Percentiles rank a stretch among this genome's conserved stretches.
Evolutionary conservation across 2,329 filamentous ascomycete genomes (phyloP).

Genomic region (Xylaria polymorpha): DNA sequence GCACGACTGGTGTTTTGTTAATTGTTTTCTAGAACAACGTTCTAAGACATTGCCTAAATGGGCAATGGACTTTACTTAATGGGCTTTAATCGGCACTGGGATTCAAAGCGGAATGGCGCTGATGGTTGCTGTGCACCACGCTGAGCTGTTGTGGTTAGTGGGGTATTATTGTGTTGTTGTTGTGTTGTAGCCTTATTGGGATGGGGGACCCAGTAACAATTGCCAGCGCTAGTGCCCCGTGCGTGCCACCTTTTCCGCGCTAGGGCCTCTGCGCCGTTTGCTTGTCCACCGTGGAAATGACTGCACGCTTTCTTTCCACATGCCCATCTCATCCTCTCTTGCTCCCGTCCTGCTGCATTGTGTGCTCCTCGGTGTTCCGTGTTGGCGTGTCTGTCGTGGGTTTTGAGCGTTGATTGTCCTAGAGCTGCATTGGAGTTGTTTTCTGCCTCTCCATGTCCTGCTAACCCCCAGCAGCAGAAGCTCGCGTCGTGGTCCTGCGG

Average conservation of each 20-base stretch:
- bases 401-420: constrained; percentile 38
- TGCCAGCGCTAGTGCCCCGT: constrained; percentile 24
- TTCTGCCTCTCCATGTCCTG: constrained; percentile 39
- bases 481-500: constrained; percentile 44
- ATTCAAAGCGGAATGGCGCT: constrained; percentile 28
- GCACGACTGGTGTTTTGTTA: not conserved
- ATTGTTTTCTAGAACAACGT: constrained; percentile 20
- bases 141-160: constrained; percentile 40
- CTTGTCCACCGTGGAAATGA: constrained; percentile 8
- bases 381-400: constrained; percentile 43
- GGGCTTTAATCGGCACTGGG: not conserved
- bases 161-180: constrained; percentile 48
- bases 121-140: constrained; percentile 44
- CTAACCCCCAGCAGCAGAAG: constrained; percentile 29
- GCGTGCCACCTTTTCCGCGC: constrained; percentile 21
- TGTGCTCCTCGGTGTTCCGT: constrained; percentile 34
- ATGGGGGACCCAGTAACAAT: constrained; percentile 8
- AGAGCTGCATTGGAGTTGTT: constrained; percentile 15
- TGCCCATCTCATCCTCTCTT: constrained; percentile 35
- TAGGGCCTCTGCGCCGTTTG: constrained; percentile 18
- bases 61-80: constrained; percentile 11
- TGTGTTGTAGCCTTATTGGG: constrained; percentile 48
- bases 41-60: constrained; percentile 28
- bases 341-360: constrained; percentile 29
- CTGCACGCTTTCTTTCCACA: constrained; percentile 22